phyloP scores from a whole-genome alignment of 2,329 filamentous ascomycete species.

The Clonostachys sp. region DNA sequence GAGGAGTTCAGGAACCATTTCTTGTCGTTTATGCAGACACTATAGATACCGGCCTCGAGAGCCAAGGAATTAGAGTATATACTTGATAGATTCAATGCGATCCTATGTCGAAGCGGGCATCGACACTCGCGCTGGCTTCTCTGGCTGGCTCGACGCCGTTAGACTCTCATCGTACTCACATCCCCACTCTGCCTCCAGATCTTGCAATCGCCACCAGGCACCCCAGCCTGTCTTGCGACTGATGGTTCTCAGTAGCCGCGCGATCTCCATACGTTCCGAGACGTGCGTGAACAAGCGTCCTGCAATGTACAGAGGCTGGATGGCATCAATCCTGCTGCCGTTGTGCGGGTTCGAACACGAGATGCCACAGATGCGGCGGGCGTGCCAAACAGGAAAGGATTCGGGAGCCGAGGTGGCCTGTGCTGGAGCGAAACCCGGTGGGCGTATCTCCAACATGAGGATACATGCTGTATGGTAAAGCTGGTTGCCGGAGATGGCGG shows the following conservation, averaged over 20 bases:
- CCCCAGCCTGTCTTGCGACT: constrained; percentile 44
- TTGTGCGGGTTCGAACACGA: constrained; percentile 38
- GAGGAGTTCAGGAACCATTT: constrained; percentile 2
- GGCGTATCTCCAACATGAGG: too few relatives aligned
- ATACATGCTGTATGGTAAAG: too few relatives aligned
- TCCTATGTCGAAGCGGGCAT: too few relatives aligned
- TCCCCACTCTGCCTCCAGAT: constrained; percentile 33
- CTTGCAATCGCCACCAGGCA: constrained; percentile 40
- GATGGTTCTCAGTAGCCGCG: constrained; percentile 33
- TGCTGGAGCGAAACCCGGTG: too few relatives aligned
- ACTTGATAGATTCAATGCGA: too few relatives aligned
- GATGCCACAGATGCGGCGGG: too few relatives aligned
- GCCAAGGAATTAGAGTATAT: too few relatives aligned
- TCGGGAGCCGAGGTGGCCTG: too few relatives aligned
- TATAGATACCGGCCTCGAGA: not conserved
- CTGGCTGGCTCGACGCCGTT: too few relatives aligned
- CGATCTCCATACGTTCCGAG: constrained; percentile 23
- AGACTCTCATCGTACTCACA: constrained; percentile 8
- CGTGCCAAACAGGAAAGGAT: too few relatives aligned
- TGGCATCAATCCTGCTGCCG: constrained; percentile 45
- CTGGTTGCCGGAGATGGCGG: too few relatives aligned
- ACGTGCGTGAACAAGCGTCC: constrained; percentile 41
- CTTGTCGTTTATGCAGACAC: constrained; percentile 1
- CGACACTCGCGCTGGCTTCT: too few relatives aligned
- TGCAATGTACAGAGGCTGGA: constrained; percentile 46